Evolutionary conservation across 495 filamentous ascomycete genomes (phyloP), one percentile per base, ranked within the genome.

Genomic region (Talaromyces trachyspermus): DNA sequence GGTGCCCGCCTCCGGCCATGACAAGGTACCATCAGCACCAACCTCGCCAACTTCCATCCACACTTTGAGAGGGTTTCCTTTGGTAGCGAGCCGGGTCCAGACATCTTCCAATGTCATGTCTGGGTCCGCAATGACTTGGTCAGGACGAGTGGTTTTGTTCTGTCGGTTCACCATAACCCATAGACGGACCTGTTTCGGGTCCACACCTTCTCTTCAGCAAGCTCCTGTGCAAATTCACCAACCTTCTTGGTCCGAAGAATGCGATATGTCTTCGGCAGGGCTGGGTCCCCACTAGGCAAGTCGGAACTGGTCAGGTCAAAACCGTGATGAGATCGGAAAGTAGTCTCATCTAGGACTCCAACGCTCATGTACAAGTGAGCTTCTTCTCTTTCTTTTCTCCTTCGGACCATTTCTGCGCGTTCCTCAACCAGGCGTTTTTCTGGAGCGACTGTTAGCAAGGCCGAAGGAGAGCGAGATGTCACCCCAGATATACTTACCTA

Each of bases 141-240:
- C 92, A 1, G 94, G 92, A 20, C 92, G 78, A 35, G 85, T 83
- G 0, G 92, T 97, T 68, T 95, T 95, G 60, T 99, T 99, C 58
- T 99, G 92, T 8, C 92, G 86, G 56, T 95, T 96, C 0, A 99
- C 94, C 88, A 99, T 95, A 30, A 86, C 80, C 94, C 92, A 97
- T 36, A 95, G 75, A 23, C 92, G 80, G 17, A 97, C 63, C 25
- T 75, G 73, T 33, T 77, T 76, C 3, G 80, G 69, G 40, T 80
- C 62, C 15, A 71, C 30, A 2, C 66, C 70, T n/a, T 68, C 43
- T 94, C 84, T 17, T 77, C 68, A 0, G 84, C 90, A 43, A 95
- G 72, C 25, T 66, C 66, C 30, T 75, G 64, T 8, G 80, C 77
- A 50, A 97, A 75, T 2, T 95, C 86, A 22, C 79, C 62, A 19